phyloP scores from a whole-genome alignment of 371 early-diverging fungal genomes.

The Mortierella sp. region DNA sequence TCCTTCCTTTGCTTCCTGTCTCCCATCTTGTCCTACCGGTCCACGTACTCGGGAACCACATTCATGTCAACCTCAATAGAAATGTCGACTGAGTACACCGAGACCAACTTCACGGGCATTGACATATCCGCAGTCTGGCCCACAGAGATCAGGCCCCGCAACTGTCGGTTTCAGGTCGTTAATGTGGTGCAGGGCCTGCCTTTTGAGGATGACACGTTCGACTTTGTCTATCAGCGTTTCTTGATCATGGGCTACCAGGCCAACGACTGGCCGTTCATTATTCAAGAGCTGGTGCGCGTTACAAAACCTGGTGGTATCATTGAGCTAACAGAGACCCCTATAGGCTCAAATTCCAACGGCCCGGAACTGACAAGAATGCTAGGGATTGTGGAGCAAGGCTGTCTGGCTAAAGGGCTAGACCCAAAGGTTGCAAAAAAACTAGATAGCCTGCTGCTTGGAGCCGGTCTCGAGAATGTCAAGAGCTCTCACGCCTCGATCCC shows the following conservation, averaged over 20 bases:
- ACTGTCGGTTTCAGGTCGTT: conserved; percentile 54
- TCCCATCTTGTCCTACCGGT: background rate
- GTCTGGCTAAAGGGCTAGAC: conserved; percentile 58
- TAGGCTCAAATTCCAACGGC: conserved; percentile 37
- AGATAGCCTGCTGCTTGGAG: conserved; percentile 40
- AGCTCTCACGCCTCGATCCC: conserved; percentile 44
- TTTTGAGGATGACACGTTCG: conserved; percentile 69
- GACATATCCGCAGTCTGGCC: conserved; percentile 70
- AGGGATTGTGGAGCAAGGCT: conserved; percentile 36
- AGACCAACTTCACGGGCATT: conserved; percentile 64
- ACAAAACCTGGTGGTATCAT: conserved; percentile 69
- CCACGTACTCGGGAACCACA: background rate
- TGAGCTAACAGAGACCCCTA: conserved; percentile 61
- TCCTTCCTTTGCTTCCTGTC: background rate
- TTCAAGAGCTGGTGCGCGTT: conserved; percentile 63
- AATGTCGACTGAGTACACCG: conserved; percentile 67
- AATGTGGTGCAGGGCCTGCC: conserved; percentile 64
- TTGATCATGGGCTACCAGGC: conserved; percentile 62
- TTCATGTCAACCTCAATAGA: conserved; percentile 47
- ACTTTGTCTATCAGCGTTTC: conserved; percentile 67
- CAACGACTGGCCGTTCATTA: conserved; percentile 62
- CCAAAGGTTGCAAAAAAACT: conserved; percentile 60
- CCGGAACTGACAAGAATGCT: conserved; percentile 36
- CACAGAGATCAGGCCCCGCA: conserved; percentile 51
- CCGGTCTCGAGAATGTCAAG: conserved; percentile 49